Evolutionary conservation across 2,329 filamentous ascomycete species (phyloP).

Genomic region (Trichophyton equinum): DNA sequence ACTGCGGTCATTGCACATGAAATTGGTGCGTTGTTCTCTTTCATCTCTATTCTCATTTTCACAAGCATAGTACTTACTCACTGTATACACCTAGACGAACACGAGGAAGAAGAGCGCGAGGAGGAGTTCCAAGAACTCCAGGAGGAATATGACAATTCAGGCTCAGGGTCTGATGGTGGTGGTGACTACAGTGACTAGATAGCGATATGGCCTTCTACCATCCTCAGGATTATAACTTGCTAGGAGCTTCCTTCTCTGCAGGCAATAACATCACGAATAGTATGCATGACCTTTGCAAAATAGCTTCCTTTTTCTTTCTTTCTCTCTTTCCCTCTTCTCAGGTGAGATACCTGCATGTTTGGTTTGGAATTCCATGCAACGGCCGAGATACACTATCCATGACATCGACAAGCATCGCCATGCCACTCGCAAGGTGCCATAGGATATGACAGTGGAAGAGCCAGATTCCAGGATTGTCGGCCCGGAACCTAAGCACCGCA

Average conservation of each 20-base stretch:
- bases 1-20: constrained; percentile 47
- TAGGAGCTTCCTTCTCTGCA: not conserved
- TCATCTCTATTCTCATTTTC: not conserved
- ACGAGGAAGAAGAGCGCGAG: not conserved
- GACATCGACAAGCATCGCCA: constrained; percentile 32
- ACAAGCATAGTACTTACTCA: not conserved
- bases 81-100: not conserved
- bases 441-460: constrained; percentile 49
- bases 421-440: constrained; percentile 41
- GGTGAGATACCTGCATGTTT: not conserved
- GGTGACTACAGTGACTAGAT: not conserved
- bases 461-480: constrained; percentile 45
- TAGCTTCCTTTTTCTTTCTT: not conserved
- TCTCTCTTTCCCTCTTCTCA: not conserved
- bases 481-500: constrained; percentile 38
- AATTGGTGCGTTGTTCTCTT: constrained; percentile 16
- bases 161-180: not conserved
- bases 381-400: constrained; percentile 12
- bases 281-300: not conserved
- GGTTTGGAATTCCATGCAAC: not conserved
- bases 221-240: not conserved
- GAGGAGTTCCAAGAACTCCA: not conserved
- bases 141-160: not conserved
- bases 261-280: not conserved
- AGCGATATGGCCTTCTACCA: too few relatives aligned